Evolutionary conservation across 371 early-diverging fungal species (phyloP).

Genomic region (Phascolomyces articulosus): DNA sequence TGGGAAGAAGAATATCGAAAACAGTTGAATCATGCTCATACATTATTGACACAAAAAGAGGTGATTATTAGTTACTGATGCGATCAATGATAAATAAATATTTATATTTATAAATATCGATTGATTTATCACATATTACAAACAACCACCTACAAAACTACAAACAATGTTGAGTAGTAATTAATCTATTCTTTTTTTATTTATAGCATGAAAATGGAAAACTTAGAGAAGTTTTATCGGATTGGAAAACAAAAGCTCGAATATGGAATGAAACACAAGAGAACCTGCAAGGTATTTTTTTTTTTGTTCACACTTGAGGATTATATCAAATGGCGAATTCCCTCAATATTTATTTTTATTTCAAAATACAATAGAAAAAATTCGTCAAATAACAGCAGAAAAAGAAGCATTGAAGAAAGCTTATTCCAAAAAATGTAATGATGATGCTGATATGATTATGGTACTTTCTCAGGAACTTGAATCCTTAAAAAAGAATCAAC

Average conservation of each 20-base stretch:
- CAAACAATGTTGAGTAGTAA: no score
- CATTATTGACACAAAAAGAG: slow-evolving; percentile 1
- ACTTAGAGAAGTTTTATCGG: not conserved
- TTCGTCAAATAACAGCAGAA: not conserved
- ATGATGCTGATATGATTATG: not conserved
- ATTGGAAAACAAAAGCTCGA: slow-evolving; percentile 4
- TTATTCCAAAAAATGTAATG: not conserved
- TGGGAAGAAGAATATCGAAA: not conserved
- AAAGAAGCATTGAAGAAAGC: slow-evolving; percentile 7
- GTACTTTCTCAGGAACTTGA: not conserved
- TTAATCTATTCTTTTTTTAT: not conserved
- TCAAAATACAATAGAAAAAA: not conserved
- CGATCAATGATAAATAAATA: not conserved
- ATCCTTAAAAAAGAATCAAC: not conserved
- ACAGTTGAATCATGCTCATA: not conserved
- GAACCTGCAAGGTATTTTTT: not conserved
- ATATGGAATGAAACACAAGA: slow-evolving; percentile 3
- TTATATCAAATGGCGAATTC: no score
- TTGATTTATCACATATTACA: no score
- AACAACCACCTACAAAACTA: no score
- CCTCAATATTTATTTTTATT: no score
- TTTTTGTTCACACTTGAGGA: no score
- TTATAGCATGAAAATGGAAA: not conserved
- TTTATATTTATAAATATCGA: no score
- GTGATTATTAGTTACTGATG: not conserved